These are phyloP conservation scores for Oryza glaberrima DNA, from an alignment of 176 grass and related monocot genomes.

Conservation along the genomic window DNA sequence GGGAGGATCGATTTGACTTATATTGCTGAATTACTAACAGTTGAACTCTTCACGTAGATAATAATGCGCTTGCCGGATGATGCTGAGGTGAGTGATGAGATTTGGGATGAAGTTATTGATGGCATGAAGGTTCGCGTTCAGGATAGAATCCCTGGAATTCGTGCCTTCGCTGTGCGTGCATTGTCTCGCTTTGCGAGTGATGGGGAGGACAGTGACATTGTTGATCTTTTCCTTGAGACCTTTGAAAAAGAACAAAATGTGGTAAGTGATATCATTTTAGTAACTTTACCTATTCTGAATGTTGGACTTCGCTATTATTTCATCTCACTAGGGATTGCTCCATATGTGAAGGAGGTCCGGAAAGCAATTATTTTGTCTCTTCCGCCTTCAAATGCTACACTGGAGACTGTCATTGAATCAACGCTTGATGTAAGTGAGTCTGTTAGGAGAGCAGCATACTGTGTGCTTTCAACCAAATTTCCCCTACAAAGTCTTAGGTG, in stretches of 20 bases:
- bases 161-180: slow-evolving; percentile 68
- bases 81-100: slow-evolving; percentile 78
- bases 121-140: slow-evolving; percentile 68
- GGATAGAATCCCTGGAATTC: slow-evolving; percentile 80
- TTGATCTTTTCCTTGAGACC: slow-evolving; percentile 68
- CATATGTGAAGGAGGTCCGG: slow-evolving; percentile 70
- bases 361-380: slow-evolving; percentile 78
- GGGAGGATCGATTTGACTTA: not conserved
- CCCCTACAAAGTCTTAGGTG: slow-evolving; percentile 90
- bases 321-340: slow-evolving; percentile 30
- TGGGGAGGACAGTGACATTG: slow-evolving; percentile 68
- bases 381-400: slow-evolving; percentile 70
- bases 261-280: slow-evolving; percentile 50
- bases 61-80: slow-evolving; percentile 77
- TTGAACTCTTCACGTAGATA: slow-evolving; percentile 51
- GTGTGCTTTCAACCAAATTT: slow-evolving; percentile 81
- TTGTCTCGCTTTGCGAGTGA: slow-evolving; percentile 74
- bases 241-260: slow-evolving; percentile 72
- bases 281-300: slow-evolving; percentile 14
- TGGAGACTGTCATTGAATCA: slow-evolving; percentile 68
- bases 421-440: slow-evolving; percentile 75
- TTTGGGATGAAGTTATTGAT: slow-evolving; percentile 92
- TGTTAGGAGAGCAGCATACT: slow-evolving; percentile 73
- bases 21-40: slow-evolving; percentile 6
- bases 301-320: not conserved